phyloP scores from a whole-genome alignment of 179 eudicot species.

The Carnegiea gigantea region DNA sequence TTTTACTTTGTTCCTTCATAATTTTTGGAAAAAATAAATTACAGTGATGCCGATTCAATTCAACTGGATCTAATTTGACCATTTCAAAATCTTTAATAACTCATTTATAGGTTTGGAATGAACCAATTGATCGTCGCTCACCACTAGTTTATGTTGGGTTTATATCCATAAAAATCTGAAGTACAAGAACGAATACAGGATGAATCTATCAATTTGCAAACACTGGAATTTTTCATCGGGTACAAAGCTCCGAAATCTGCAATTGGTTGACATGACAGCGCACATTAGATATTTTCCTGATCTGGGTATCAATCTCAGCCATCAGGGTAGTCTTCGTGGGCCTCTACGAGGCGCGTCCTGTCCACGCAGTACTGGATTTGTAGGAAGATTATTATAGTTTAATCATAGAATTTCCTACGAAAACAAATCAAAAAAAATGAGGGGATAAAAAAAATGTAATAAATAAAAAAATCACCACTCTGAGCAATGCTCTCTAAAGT shows the following conservation, averaged over 20 bases:
- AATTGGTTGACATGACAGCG: conserved; percentile 14
- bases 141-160: neutral
- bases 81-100: too few relatives aligned
- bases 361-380: neutral
- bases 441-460: neutral
- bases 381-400: too few relatives aligned
- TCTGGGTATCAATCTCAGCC: neutral
- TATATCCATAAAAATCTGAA: neutral
- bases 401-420: neutral
- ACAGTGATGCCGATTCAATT: too few relatives aligned
- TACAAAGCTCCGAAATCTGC: neutral
- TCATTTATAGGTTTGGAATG: too few relatives aligned
- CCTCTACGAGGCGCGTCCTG: neutral
- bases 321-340: neutral
- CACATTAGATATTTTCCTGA: conserved; percentile 18
- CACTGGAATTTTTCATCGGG: neutral
- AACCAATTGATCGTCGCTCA: too few relatives aligned
- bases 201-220: neutral
- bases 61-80: too few relatives aligned
- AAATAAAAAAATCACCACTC: neutral
- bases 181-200: neutral
- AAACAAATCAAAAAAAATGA: neutral
- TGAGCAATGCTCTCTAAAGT: neutral
- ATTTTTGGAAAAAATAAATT: too few relatives aligned
- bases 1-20: too few relatives aligned